Percentiles rank a stretch among this genome's conserved stretches.
Conservation (phyloP, 2,329 filamentous ascomycete species). For the Colletotrichum tamarilloi region DNA sequence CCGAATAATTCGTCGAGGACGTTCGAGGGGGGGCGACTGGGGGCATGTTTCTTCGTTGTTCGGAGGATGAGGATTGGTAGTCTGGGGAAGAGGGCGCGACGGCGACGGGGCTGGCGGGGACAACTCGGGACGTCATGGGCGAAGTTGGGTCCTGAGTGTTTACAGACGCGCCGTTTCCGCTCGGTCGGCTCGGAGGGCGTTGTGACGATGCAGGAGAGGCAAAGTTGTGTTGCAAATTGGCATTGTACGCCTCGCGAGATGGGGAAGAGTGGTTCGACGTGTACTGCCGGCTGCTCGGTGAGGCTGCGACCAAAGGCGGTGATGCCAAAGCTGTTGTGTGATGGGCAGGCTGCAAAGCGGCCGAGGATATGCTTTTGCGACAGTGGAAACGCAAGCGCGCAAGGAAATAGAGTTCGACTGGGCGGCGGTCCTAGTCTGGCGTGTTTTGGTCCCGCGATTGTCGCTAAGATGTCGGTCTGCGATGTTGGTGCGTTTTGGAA, state of each 20-base stretch:
- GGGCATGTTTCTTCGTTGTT: constrained; percentile 70
- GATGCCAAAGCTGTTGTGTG: constrained; percentile 60
- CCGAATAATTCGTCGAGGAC: constrained; percentile 71
- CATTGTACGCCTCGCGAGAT: constrained; percentile 68
- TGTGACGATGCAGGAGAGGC: constrained; percentile 63
- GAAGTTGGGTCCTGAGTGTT: constrained; percentile 50
- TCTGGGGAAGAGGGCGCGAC: constrained; percentile 53
- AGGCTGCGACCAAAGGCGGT: constrained; percentile 55
- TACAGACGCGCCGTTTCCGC: constrained; percentile 56
- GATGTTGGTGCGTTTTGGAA: constrained; percentile 20
- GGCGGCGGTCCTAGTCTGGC: constrained; percentile 26
- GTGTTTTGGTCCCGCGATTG: constrained; percentile 27
- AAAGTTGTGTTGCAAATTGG: constrained; percentile 56
- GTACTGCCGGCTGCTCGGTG: constrained; percentile 63
- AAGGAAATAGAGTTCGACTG: constrained; percentile 24
- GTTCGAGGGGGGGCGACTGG: constrained; percentile 84
- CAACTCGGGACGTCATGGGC: constrained; percentile 60
- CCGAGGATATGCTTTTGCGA: constrained; percentile 67
- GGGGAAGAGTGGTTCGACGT: constrained; percentile 63
- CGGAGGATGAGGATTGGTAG: constrained; percentile 56
- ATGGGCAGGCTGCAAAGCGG: constrained; percentile 71
- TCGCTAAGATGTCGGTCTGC: constrained; percentile 28
- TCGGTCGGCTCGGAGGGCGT: constrained; percentile 65
- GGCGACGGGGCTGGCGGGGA: constrained; percentile 54
- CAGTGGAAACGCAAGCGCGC: constrained; percentile 16